Evolutionary conservation across 2,329 filamentous ascomycete genomes (phyloP).

Genomic region (Madurella mycetomatis): DNA sequence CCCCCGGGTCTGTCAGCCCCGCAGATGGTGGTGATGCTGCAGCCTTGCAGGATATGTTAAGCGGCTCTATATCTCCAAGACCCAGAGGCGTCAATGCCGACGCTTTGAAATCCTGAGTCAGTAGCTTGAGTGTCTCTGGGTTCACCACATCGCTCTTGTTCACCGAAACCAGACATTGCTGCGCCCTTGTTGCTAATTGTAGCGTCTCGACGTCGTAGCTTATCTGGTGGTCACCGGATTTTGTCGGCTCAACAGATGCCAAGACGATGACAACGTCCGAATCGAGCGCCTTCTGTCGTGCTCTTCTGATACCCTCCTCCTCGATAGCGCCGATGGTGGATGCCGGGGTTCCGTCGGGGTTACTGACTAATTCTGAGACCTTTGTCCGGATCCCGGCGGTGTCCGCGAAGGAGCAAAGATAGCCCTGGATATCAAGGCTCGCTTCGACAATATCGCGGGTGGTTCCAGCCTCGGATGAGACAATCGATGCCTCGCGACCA

Average conservation of each 20-base stretch:
- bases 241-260: conserved; percentile 61
- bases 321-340: conserved; percentile 67
- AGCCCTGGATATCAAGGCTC: conserved; percentile 82
- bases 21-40: conserved; percentile 35
- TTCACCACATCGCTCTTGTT: conserved; percentile 58
- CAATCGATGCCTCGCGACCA: conserved; percentile 89
- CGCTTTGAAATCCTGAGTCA: conserved; percentile 39
- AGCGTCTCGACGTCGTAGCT: conserved; percentile 54
- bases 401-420: conserved; percentile 89
- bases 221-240: conserved; percentile 38
- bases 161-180: conserved; percentile 50
- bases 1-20: conserved; percentile 49
- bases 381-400: conserved; percentile 76
- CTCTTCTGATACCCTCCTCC: conserved; percentile 83
- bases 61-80: conserved; percentile 38
- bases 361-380: conserved; percentile 15
- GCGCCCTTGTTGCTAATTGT: conserved; percentile 45
- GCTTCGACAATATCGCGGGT: conserved; percentile 93
- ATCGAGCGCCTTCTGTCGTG: conserved; percentile 72
- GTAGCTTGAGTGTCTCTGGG: conserved; percentile 30
- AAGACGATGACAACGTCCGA: conserved; percentile 84
- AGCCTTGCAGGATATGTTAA: conserved; percentile 69
- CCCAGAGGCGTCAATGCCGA: conserved; percentile 34
- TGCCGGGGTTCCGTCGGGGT: not conserved
- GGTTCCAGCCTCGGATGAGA: conserved; percentile 87